These are phyloP conservation scores for Avena insularis DNA, from an alignment of 176 grass and related monocot genomes.

Conservation along the genomic window DNA sequence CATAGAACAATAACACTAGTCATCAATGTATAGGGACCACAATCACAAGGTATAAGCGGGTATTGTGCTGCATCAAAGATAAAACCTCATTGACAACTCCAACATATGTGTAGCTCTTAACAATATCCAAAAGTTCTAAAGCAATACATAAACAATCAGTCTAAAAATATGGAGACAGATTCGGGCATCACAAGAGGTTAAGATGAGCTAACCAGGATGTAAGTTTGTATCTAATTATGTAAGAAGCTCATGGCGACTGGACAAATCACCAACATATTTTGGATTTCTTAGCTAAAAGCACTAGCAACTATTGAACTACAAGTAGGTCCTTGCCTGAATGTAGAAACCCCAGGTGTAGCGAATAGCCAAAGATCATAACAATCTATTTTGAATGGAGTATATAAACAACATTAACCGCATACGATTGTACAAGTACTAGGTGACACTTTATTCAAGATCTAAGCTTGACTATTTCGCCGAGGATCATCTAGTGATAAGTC, in stretches of 20 bases:
- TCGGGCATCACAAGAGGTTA: slow-evolving; percentile 33
- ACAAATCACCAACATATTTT: slow-evolving; percentile 76
- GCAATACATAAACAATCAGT: slow-evolving; percentile 47
- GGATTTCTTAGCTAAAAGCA: slow-evolving; percentile 50
- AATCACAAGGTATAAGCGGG: slow-evolving; percentile 85
- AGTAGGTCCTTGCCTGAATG: background rate
- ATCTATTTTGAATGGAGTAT: background rate
- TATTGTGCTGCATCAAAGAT: slow-evolving; percentile 83
- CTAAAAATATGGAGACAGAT: slow-evolving; percentile 35
- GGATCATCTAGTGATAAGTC: background rate
- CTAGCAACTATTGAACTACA: slow-evolving; percentile 7
- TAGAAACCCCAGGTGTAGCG: slow-evolving; percentile 5
- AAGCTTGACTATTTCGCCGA: slow-evolving; percentile 25
- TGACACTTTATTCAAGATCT: slow-evolving; percentile 20
- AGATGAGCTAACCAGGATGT: slow-evolving; percentile 73
- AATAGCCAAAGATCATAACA: background rate
- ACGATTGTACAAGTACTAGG: background rate
- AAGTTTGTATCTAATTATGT: slow-evolving; percentile 65
- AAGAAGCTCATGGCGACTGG: slow-evolving; percentile 81
- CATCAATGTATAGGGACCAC: slow-evolving; percentile 42
- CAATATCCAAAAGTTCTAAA: slow-evolving; percentile 78
- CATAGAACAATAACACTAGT: slow-evolving; percentile 2
- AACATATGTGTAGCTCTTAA: slow-evolving; percentile 95
- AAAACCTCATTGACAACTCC: slow-evolving; percentile 85
- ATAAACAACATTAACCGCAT: slow-evolving; percentile 1